These are phyloP conservation scores for Hydrangea macrophylla DNA, from an alignment of 148 eudicot genomes.

Conservation along the genomic window DNA sequence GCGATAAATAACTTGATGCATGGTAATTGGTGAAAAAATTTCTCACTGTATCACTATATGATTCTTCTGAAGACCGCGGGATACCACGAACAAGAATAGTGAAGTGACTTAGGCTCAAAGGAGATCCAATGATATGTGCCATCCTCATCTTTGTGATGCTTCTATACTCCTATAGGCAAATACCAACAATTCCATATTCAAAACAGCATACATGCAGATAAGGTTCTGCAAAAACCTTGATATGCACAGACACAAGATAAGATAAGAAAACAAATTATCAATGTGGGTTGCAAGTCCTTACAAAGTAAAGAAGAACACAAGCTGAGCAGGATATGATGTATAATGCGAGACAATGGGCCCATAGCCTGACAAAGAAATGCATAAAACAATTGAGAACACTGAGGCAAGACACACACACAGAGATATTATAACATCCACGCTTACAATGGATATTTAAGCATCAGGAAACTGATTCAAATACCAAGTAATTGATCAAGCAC, in stretches of 20 bases:
- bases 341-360: no score
- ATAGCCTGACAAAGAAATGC: slow-evolving; percentile 57
- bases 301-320: no score
- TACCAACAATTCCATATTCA: slow-evolving; percentile 9
- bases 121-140: slow-evolving; percentile 48
- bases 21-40: slow-evolving; percentile 60
- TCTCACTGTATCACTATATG: slow-evolving; percentile 49
- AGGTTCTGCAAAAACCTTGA: not conserved
- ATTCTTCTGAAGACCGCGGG: slow-evolving; percentile 72
- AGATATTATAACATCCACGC: not conserved
- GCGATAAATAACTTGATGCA: slow-evolving; percentile 74
- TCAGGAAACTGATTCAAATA: slow-evolving; percentile 1
- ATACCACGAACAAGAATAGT: slow-evolving; percentile 88
- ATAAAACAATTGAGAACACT: not conserved
- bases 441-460: not conserved
- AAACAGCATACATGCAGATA: not conserved
- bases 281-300: not conserved
- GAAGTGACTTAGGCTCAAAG: slow-evolving; percentile 55
- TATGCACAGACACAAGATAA: slow-evolving; percentile 1
- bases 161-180: slow-evolving; percentile 60
- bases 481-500: not conserved
- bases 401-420: not conserved
- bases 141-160: slow-evolving; percentile 61
- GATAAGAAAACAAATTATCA: not conserved
- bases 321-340: no score